Conservation (phyloP, 1,284 basidiomycete genomes). For the Pterulicium gracile region DNA sequence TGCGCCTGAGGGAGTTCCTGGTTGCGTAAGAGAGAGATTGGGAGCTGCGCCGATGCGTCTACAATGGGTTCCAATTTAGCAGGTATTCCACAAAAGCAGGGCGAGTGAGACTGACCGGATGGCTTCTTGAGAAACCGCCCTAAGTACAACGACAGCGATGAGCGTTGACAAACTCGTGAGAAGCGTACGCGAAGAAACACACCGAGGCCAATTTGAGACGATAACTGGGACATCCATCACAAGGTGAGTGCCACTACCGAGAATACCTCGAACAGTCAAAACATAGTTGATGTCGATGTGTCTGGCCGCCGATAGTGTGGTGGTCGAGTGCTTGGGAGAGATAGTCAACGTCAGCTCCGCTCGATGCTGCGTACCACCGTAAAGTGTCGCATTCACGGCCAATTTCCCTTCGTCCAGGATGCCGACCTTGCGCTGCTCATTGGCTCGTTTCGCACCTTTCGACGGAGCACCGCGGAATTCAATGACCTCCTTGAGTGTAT, state of each 20-base stretch:
- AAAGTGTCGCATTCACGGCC: constrained; percentile 59
- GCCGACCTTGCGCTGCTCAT: constrained; percentile 37
- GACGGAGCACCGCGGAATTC: constrained; percentile 52
- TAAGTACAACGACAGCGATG: constrained; percentile 18
- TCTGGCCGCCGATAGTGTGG: constrained; percentile 65
- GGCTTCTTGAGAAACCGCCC: constrained; percentile 55
- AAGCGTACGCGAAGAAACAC: constrained; percentile 13
- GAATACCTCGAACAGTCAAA: constrained; percentile 63
- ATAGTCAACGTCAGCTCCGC: constrained; percentile 61
- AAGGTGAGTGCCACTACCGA: constrained; percentile 56
- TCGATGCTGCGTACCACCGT: constrained; percentile 58
- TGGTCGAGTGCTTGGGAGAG: constrained; percentile 59
- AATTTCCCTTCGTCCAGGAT: constrained; percentile 56
- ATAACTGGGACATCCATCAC: constrained; percentile 66
- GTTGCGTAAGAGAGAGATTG: constrained; percentile 40
- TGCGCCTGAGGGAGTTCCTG: constrained; percentile 7
- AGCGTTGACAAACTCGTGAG: constrained; percentile 6
- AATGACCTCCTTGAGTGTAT: constrained; percentile 65
- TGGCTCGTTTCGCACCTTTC: constrained; percentile 41
- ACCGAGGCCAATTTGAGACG: constrained; percentile 76
- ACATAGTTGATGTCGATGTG: constrained; percentile 77
- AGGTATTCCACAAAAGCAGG: constrained; percentile 2
- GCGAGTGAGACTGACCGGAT: constrained; percentile 34
- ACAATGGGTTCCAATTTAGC: constrained; percentile 2
- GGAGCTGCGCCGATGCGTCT: constrained; percentile 66